These are phyloP conservation scores for Ceratobasidium sp. DNA, from an alignment of 1,284 basidiomycete species.

Conservation along the genomic window DNA sequence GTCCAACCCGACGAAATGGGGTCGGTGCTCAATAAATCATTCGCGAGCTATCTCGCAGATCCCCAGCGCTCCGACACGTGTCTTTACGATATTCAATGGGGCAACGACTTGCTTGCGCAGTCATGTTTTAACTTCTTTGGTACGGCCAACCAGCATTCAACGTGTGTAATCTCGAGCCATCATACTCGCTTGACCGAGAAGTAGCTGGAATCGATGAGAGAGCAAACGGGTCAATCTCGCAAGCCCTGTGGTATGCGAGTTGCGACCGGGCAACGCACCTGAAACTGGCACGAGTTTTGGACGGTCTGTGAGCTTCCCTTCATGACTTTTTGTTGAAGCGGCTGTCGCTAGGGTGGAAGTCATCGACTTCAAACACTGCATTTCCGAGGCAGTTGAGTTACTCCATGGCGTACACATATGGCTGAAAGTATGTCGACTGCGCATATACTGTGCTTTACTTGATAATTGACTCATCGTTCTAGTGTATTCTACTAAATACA, in stretches of 20 bases:
- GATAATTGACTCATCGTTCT: too few species aligned
- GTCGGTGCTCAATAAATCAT: not conserved
- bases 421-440: conserved; percentile 1
- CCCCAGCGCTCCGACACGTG: not conserved
- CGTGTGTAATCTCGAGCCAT: conserved; percentile 14
- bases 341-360: conserved; percentile 25
- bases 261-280: conserved; percentile 5
- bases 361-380: not conserved
- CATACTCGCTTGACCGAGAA: not conserved
- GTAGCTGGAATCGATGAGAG: not conserved
- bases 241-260: conserved; percentile 5
- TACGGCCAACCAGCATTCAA: not conserved
- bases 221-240: not conserved
- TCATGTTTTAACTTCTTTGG: conserved; percentile 1
- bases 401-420: not conserved
- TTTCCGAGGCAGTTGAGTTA: not conserved
- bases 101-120: not conserved
- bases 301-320: not conserved
- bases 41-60: not conserved
- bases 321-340: not conserved
- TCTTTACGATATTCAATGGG: not conserved
- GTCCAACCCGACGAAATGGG: not conserved
- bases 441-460: too few species aligned
- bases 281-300: not conserved
- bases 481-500: too few species aligned